These are phyloP conservation scores for Termitomyces sp. DNA, from an alignment of 768 basidiomycete species.

Conservation along the genomic window DNA sequence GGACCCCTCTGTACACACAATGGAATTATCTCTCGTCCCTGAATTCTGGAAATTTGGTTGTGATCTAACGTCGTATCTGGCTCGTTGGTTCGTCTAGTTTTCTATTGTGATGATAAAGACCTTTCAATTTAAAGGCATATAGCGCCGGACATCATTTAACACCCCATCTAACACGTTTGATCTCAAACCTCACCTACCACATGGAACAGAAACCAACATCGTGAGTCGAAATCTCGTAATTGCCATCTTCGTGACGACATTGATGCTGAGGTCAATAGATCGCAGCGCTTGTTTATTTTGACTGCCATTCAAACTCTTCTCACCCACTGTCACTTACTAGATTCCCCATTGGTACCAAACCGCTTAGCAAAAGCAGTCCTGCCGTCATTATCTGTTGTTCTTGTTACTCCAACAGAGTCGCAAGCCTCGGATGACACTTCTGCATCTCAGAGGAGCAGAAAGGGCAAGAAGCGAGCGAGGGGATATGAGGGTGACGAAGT, in stretches of 20 bases:
- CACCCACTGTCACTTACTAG: constrained; percentile 38
- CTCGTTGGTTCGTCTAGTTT: constrained; percentile 40
- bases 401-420: constrained; percentile 36
- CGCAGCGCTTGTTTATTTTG: constrained; percentile 41
- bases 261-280: constrained; percentile 19
- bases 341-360: constrained; percentile 46
- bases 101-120: background rate
- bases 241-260: background rate
- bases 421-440: constrained; percentile 20
- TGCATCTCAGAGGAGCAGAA: constrained; percentile 35
- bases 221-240: constrained; percentile 32
- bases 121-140: constrained; percentile 2
- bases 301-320: constrained; percentile 42
- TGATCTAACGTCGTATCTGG: constrained; percentile 44
- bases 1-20: constrained; percentile 47
- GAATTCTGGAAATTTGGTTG: constrained; percentile 54
- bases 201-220: constrained; percentile 52
- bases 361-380: constrained; percentile 56
- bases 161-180: constrained; percentile 52
- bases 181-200: constrained; percentile 51
- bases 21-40: constrained; percentile 54
- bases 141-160: constrained; percentile 56
- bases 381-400: constrained; percentile 43
- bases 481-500: constrained; percentile 76
- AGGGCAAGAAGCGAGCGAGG: constrained; percentile 65